These are phyloP conservation scores for Casuarina equisetifolia DNA, from an alignment of 306 rosid genomes.

Conservation along the genomic window DNA sequence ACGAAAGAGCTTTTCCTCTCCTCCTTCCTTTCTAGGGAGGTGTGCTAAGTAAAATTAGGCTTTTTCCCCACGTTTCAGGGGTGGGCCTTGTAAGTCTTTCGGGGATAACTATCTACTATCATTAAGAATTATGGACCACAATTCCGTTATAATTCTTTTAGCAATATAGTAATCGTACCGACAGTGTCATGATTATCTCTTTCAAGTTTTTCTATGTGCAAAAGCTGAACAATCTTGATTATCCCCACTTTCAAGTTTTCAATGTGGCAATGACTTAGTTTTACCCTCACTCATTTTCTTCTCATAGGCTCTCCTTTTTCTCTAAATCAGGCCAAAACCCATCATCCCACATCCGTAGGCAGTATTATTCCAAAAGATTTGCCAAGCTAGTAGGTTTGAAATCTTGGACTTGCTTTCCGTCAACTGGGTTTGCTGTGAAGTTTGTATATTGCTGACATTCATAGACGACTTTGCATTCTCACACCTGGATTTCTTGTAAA, in stretches of 20 bases:
- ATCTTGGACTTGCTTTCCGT: neutral
- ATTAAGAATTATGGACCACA: slow-evolving; percentile 17
- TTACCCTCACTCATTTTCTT: slow-evolving; percentile 6
- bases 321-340: neutral
- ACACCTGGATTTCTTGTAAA: neutral
- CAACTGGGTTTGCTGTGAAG: neutral
- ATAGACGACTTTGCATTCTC: neutral
- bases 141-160: slow-evolving; percentile 12
- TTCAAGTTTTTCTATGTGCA: neutral
- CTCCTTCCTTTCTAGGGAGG: neutral
- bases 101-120: neutral
- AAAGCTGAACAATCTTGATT: slow-evolving; percentile 28
- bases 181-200: slow-evolving; percentile 21
- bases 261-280: neutral
- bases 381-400: slow-evolving; percentile 17
- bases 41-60: slow-evolving; percentile 7
- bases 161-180: slow-evolving; percentile 25
- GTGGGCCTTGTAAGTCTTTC: neutral
- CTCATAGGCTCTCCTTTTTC: neutral
- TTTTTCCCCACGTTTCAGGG: slow-evolving; percentile 15
- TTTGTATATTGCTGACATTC: neutral
- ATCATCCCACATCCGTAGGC: neutral
- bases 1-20: neutral
- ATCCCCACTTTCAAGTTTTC: slow-evolving; percentile 23
- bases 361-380: neutral